Base-by-base conservation (phyloP, 2,329 filamentous ascomycete species). In the Sporothrix brunneoviolacea region DNA sequence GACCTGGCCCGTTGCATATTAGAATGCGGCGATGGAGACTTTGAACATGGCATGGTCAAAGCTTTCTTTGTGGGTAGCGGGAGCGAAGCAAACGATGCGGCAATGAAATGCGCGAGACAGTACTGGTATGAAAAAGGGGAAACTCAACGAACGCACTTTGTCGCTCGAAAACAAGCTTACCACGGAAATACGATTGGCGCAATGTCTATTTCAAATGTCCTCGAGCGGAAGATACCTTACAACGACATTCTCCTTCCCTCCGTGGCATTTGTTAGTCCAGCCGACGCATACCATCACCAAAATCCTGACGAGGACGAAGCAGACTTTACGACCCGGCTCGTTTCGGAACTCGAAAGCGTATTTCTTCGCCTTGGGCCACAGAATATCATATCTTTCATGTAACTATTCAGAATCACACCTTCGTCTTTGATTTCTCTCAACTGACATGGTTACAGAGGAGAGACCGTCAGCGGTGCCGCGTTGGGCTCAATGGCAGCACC, bases 131-230 rank as follows among this genome's bases (percentile, higher is more conserved):
- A 84, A 62, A 58, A 52, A 12, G 70, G 70, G 4, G 69, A 84
- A 48, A 69, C 73, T 0, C 62, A 73, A 42, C 73, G 84, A 2
- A 70, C 69, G 0, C 72, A 76, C 42, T 85, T 84, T 65, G 85
- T 90, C 57, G 72, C 80, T 6, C 75, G 85, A 15, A 67, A 77
- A 27, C 73, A 80, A 19, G 84, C 80, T 10, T 90, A 86, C 58
- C 86, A 90, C 58, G 86, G 86, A 6, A 81, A 75, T 24, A 88
- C 84, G 0, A 63, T 88, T 1, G 83, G 81, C 2, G 72, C 82
- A 2, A 66, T 88, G 16, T 71, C 74, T 0, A 64, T 81, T 8
- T 77, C 82, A 27, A 79, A 80, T 1, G 80, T 87, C 62, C 63
- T 73, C n/a, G 68, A 71, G 5, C 73, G 85, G 19, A 74, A 81